Evolutionary conservation across 331 rosid genomes (phyloP).

Genomic region (Malus hybrid): DNA sequence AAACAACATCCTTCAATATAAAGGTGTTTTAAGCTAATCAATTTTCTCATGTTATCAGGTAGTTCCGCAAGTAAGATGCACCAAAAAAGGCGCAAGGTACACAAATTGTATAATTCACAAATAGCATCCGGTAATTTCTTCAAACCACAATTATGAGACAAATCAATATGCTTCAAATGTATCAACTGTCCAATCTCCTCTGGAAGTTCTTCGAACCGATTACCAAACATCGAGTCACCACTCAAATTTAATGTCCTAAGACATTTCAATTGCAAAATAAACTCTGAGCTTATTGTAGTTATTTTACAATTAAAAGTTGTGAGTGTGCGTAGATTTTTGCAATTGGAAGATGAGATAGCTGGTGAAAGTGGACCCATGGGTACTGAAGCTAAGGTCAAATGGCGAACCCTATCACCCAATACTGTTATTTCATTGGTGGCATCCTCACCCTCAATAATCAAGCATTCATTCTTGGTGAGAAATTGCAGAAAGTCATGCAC

Average conservation of each 20-base stretch:
- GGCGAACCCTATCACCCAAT: neutral
- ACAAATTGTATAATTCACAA: neutral
- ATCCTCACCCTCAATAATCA: neutral
- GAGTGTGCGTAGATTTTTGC: neutral
- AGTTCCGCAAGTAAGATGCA: rapidly evolving
- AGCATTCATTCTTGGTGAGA: neutral
- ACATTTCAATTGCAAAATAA: neutral
- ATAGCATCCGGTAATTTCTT: neutral
- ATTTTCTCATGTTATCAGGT: neutral
- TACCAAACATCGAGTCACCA: neutral
- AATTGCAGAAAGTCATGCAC: neutral
- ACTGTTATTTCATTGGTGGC: neutral
- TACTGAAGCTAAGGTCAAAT: neutral
- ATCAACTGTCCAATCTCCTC: neutral
- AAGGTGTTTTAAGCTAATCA: neutral
- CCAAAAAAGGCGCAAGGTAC: neutral
- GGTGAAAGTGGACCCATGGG: neutral
- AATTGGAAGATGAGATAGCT: neutral
- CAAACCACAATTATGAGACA: rapidly evolving
- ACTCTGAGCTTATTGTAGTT: too few relatives aligned
- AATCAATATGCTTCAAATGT: neutral
- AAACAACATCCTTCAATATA: neutral
- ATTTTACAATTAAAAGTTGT: too few relatives aligned
- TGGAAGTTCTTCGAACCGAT: neutral
- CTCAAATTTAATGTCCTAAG: neutral